Conservation (phyloP, 2,329 filamentous ascomycete species). For the Blastomyces silverae region DNA sequence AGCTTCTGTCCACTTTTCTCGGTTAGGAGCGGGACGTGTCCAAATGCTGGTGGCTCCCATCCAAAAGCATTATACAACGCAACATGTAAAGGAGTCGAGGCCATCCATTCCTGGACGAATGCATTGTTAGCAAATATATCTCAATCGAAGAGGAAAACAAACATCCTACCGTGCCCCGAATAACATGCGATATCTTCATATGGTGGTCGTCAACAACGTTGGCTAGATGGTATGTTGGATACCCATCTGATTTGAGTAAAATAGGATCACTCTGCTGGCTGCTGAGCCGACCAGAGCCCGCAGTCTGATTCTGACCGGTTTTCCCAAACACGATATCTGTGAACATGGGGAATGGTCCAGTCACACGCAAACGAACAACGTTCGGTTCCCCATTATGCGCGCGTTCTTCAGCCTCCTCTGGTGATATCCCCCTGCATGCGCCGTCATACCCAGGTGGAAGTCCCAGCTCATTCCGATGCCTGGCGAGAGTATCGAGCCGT, state of each 20-base stretch:
- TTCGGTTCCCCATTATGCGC: constrained; percentile 63
- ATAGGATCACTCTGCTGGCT: constrained; percentile 70
- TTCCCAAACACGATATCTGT: constrained; percentile 73
- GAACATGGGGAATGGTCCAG: constrained; percentile 57
- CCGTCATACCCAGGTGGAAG: constrained; percentile 60
- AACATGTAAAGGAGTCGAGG: constrained; percentile 76
- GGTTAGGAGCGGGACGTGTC: constrained; percentile 70
- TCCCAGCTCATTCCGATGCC: constrained; percentile 54
- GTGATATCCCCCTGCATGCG: constrained; percentile 62
- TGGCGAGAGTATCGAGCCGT: constrained; percentile 60
- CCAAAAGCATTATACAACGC: constrained; percentile 69
- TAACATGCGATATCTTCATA: constrained; percentile 94
- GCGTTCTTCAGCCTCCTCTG: constrained; percentile 62
- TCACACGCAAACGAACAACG: constrained; percentile 68
- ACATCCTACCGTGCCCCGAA: constrained; percentile 65
- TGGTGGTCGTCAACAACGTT: constrained; percentile 94
- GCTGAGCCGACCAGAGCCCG: constrained; percentile 31
- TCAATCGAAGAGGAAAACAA: not conserved
- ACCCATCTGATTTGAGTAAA: constrained; percentile 82
- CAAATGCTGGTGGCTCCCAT: constrained; percentile 67
- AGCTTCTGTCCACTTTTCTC: constrained; percentile 65
- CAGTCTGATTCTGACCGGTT: constrained; percentile 43
- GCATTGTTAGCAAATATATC: constrained; percentile 10
- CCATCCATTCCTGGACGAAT: constrained; percentile 72
- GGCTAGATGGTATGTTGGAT: constrained; percentile 92